phyloP scores from a whole-genome alignment of 306 rosid species.

The Senna tora region DNA sequence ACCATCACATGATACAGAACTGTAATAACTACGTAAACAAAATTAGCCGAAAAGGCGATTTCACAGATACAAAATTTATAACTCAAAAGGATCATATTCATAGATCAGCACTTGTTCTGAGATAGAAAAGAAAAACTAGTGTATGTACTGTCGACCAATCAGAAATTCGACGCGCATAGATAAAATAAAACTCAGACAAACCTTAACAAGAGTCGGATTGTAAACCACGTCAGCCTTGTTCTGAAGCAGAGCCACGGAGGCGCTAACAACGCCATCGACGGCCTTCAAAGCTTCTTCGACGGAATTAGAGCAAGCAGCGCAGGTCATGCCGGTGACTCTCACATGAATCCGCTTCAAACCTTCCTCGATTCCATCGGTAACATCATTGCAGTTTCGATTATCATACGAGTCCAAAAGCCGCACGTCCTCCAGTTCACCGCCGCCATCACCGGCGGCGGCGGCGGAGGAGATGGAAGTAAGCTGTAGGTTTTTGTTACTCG shows the following conservation, averaged over 20 bases:
- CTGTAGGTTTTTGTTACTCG: constrained; percentile 37
- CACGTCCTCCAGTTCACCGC: constrained; percentile 70
- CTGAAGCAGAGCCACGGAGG: constrained; percentile 88
- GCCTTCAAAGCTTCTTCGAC: constrained; percentile 68
- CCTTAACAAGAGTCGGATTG: constrained; percentile 69
- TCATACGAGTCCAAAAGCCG: constrained; percentile 75
- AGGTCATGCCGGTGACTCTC: constrained; percentile 80
- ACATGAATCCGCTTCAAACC: constrained; percentile 65
- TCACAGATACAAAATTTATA: neutral
- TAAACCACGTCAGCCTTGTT: constrained; percentile 79
- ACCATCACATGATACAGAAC: neutral
- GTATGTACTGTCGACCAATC: neutral
- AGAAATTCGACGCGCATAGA: neutral
- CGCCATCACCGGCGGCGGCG: constrained; percentile 2
- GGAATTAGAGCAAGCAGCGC: constrained; percentile 90
- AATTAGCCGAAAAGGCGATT: neutral
- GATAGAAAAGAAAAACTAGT: neutral
- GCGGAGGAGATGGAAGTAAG: constrained; percentile 38
- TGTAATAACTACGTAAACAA: neutral
- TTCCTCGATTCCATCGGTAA: constrained; percentile 30
- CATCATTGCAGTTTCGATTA: constrained; percentile 4
- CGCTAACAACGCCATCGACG: constrained; percentile 63
- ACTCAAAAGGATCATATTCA: too few relatives aligned
- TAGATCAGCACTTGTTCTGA: too few relatives aligned
- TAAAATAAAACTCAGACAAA: constrained; percentile 36